Evolutionary conservation across 129 eudicot genomes (phyloP), one percentile per base, ranked within the genome.

Genomic region (Flaveria robusta): DNA sequence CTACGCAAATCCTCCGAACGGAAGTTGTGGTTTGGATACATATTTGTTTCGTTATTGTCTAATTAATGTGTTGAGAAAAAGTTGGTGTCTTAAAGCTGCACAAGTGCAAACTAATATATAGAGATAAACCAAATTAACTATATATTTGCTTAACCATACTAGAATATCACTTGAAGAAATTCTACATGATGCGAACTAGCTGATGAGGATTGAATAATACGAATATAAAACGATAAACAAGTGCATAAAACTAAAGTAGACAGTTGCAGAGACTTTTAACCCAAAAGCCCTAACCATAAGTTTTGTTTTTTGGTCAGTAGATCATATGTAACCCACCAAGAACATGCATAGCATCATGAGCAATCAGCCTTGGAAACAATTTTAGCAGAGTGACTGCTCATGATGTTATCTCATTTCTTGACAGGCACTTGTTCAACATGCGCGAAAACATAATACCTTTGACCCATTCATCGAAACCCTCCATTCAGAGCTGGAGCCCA

Each of bases 341-440:
- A 82, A 67, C 71, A 87, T 86, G 89, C 85, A 92, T 92, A 92
- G 92, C 95, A 92, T 92, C 96, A 92, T 85, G 88, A 92, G 94
- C 96, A 92, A 85, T 92, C 98, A 92, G 87, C 86, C 98, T 92
- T 89, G 68, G 79, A 71, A 81, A 47, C 77, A 41, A 52, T 68
- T 58, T 85, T 15, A 78, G 89, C 92, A 92, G 93, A 87, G 83
- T 92, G 96, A 85, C 92, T 92, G 98, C 90, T 92, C 71, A 86
- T 88, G 98, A 92, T 92, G 90, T 90, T 90, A 92, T 92, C 83
- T 81, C 88, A 79, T 82, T 79, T 84, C 76, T 72, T 79, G 82
- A 78, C 55, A 63, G 77, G 82, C 59, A 77, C 76, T 62, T 73
- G 72, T 50, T 49, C 77, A 22, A 7, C 47, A 23, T 50, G 78